Percentiles rank a stretch among this genome's conserved stretches.
Conservation (phyloP, 164 flowering plant species). For the Cinnamomum chago region DNA sequence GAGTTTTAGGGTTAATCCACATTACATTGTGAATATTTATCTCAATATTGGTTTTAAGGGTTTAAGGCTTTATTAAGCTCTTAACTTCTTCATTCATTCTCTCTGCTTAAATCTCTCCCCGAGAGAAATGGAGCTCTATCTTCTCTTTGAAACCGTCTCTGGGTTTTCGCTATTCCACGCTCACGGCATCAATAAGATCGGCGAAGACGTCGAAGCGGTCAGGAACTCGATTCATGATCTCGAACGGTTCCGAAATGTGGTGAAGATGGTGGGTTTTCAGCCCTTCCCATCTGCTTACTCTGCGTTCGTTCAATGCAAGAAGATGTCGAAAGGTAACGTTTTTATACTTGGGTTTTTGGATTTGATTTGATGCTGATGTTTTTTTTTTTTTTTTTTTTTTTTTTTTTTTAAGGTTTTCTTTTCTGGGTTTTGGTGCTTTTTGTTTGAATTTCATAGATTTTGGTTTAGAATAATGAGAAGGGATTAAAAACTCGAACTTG, state of each 20-base stretch:
- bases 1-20: too few relatives aligned
- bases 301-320: conserved; percentile 83
- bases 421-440: background rate
- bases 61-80: too few relatives aligned
- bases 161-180: conserved; percentile 65
- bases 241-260: conserved; percentile 83
- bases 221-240: conserved; percentile 67
- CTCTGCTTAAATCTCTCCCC: too few relatives aligned
- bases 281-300: conserved; percentile 84
- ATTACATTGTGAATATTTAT: too few relatives aligned
- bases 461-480: too few relatives aligned
- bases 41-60: too few relatives aligned
- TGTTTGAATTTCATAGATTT: background rate
- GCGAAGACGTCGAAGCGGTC: conserved; percentile 86
- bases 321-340: conserved; percentile 73
- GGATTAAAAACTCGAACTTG: too few relatives aligned
- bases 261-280: conserved; percentile 63
- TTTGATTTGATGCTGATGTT: background rate
- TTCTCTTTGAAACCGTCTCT: conserved; percentile 70
- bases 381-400: too few relatives aligned
- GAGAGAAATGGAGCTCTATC: conserved; percentile 46
- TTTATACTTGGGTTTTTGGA: too few relatives aligned
- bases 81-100: too few relatives aligned
- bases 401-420: too few relatives aligned
- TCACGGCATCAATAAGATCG: conserved; percentile 81